Evolutionary conservation across 805 yeast species (phyloP).

Genomic region (Pichia eremophila): DNA sequence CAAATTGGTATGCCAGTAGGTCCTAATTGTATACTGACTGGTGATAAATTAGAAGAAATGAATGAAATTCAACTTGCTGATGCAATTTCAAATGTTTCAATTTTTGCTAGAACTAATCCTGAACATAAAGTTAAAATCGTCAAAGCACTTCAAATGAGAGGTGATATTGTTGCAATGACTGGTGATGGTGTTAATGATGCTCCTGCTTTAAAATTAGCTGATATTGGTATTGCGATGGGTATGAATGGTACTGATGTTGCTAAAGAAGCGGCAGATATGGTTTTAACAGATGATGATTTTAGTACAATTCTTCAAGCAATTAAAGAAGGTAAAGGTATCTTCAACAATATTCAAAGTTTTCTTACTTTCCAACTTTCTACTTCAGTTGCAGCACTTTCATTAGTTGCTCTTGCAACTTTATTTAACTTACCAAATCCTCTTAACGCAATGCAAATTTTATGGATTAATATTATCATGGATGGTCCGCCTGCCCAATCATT

Average conservation of each 20-base stretch:
- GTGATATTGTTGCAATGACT: constrained; percentile 98
- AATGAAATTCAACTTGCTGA: constrained; percentile 62
- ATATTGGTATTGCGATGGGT: constrained; percentile 93
- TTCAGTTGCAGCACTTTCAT: constrained; percentile 85
- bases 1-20: constrained; percentile 75
- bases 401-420: constrained; percentile 80
- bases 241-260: constrained; percentile 96
- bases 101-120: constrained; percentile 92
- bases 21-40: constrained; percentile 73
- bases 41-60: constrained; percentile 72
- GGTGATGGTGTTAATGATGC: constrained; percentile 99
- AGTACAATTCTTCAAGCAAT: constrained; percentile 88
- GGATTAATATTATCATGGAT: constrained; percentile 97
- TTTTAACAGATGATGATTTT: constrained; percentile 92
- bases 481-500: constrained; percentile 98
- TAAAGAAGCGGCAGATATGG: constrained; percentile 97
- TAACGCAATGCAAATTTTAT: constrained; percentile 95
- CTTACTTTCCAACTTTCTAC: constrained; percentile 93
- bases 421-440: constrained; percentile 87
- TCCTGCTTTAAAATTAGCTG: constrained; percentile 94
- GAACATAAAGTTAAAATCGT: constrained; percentile 89
- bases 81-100: constrained; percentile 73
- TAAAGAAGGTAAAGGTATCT: constrained; percentile 96
- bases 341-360: constrained; percentile 89
- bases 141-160: constrained; percentile 79